phyloP scores from a whole-genome alignment of 2,329 filamentous ascomycete genomes.

The Hymenoscyphus fructigenus region DNA sequence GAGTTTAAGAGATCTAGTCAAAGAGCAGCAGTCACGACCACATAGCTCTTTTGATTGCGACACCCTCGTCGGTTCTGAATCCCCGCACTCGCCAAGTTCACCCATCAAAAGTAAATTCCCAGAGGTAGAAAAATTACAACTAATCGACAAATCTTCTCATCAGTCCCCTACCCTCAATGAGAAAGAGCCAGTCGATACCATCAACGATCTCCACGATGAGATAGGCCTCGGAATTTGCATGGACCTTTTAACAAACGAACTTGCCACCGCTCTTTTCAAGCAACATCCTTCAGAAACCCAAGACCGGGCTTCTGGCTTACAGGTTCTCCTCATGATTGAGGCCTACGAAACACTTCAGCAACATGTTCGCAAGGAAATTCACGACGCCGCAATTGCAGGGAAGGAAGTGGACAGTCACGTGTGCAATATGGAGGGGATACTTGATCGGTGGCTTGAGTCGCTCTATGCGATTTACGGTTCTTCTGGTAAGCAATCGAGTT shows the following conservation, averaged over 20 bases:
- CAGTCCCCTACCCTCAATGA: not conserved
- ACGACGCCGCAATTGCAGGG: slow-evolving; percentile 14
- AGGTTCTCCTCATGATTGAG: slow-evolving; percentile 36
- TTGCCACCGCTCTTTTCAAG: slow-evolving; percentile 26
- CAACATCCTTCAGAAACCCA: slow-evolving; percentile 18
- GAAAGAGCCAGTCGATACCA: not conserved
- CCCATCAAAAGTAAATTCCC: slow-evolving; percentile 10
- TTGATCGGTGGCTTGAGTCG: slow-evolving; percentile 34
- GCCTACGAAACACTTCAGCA: slow-evolving; percentile 32
- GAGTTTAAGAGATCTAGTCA: slow-evolving; percentile 30
- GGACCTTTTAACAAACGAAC: slow-evolving; percentile 32
- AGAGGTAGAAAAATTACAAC: slow-evolving; percentile 9
- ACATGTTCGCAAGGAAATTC: slow-evolving; percentile 23
- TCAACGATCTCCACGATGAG: slow-evolving; percentile 18
- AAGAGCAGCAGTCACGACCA: slow-evolving; percentile 22
- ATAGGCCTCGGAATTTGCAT: slow-evolving; percentile 33
- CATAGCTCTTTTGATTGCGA: slow-evolving; percentile 20
- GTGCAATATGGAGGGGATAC: slow-evolving; percentile 21
- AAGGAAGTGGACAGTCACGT: slow-evolving; percentile 22
- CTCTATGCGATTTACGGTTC: slow-evolving; percentile 33
- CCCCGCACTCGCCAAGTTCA: slow-evolving; percentile 16
- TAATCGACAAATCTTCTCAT: slow-evolving; percentile 4
- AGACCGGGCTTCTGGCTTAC: slow-evolving; percentile 30
- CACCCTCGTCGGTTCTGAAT: slow-evolving; percentile 26
- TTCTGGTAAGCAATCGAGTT: slow-evolving; percentile 14